Evolutionary conservation across 805 yeast species (phyloP).

Genomic region (Starmerella asiatica): DNA sequence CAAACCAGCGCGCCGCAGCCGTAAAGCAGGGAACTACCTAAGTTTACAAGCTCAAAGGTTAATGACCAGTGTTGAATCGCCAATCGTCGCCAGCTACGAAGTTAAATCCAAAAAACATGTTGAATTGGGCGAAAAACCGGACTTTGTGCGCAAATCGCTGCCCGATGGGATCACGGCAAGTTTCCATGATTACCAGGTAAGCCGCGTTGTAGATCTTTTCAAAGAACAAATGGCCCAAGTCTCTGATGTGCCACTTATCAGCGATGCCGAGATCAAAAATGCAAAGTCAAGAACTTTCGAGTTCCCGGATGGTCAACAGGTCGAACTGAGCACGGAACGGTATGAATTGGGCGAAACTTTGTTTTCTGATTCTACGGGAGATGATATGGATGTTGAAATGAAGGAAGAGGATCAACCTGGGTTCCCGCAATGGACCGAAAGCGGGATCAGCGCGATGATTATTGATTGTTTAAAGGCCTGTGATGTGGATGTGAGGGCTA

Average conservation of each 20-base stretch:
- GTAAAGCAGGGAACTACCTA: constrained; percentile 58
- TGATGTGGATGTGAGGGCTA: constrained; percentile 83
- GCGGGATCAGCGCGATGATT: constrained; percentile 45
- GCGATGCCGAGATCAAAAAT: constrained; percentile 21
- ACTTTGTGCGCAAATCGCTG: constrained; percentile 23
- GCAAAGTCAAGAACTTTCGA: constrained; percentile 41
- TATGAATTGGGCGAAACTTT: constrained; percentile 57
- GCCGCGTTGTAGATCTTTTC: constrained; percentile 51
- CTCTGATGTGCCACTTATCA: constrained; percentile 30
- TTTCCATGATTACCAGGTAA: constrained; percentile 43
- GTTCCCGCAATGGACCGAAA: constrained; percentile 13
- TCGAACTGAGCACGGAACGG: constrained; percentile 49
- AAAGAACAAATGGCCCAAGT: constrained; percentile 38
- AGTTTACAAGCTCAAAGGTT: constrained; percentile 36
- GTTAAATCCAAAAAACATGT: constrained; percentile 35
- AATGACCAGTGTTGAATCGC: constrained; percentile 26
- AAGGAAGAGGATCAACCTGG: constrained; percentile 2
- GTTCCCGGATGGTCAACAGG: constrained; percentile 49
- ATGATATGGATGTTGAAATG: constrained; percentile 4
- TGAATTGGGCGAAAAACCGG: constrained; percentile 27
- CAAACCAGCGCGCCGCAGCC: constrained; percentile 50
- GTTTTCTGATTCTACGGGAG: constrained; percentile 30
- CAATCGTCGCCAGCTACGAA: constrained; percentile 35
- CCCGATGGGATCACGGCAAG: constrained; percentile 31
- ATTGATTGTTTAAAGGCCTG: constrained; percentile 35